These are phyloP conservation scores for Kuraishia ogatae DNA, from an alignment of 805 yeast genomes.

Conservation along the genomic window DNA sequence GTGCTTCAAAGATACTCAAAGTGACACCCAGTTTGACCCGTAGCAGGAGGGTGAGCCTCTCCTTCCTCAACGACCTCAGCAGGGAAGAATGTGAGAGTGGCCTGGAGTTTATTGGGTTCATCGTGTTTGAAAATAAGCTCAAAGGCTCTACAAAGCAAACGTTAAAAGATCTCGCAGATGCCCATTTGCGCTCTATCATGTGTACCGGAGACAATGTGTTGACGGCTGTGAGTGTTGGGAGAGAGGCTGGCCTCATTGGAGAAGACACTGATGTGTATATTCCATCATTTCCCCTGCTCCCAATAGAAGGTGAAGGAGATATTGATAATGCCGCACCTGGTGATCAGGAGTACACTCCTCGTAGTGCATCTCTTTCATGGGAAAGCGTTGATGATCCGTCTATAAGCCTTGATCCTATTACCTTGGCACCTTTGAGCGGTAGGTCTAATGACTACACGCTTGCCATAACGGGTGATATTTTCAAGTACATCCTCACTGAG, in stretches of 20 bases:
- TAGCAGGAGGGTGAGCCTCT: constrained; percentile 34
- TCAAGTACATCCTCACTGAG: constrained; percentile 63
- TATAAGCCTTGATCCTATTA: constrained; percentile 50
- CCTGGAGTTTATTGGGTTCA: constrained; percentile 75
- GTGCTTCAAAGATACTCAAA: constrained; percentile 37
- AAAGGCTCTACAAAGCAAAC: constrained; percentile 62
- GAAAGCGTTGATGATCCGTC: constrained; percentile 56
- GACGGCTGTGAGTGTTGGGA: constrained; percentile 90
- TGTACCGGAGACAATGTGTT: constrained; percentile 96
- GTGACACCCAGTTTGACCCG: constrained; percentile 15
- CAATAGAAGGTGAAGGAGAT: constrained; percentile 8
- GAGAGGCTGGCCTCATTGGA: constrained; percentile 65
- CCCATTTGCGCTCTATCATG: constrained; percentile 81
- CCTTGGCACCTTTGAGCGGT: constrained; percentile 40
- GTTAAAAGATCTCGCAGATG: constrained; percentile 48
- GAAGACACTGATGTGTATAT: constrained; percentile 41
- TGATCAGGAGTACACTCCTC: constrained; percentile 30
- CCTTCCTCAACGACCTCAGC: constrained; percentile 35
- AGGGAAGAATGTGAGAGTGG: constrained; percentile 66
- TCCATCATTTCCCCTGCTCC: constrained; percentile 40
- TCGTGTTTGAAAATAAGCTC: constrained; percentile 85
- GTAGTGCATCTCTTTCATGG: constrained; percentile 40
- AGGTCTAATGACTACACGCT: constrained; percentile 38
- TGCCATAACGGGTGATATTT: constrained; percentile 91
- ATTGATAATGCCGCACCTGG: constrained; percentile 6